Evolutionary conservation across 2,329 filamentous ascomycete species (phyloP).

Genomic region (Colletotrichum sojae): DNA sequence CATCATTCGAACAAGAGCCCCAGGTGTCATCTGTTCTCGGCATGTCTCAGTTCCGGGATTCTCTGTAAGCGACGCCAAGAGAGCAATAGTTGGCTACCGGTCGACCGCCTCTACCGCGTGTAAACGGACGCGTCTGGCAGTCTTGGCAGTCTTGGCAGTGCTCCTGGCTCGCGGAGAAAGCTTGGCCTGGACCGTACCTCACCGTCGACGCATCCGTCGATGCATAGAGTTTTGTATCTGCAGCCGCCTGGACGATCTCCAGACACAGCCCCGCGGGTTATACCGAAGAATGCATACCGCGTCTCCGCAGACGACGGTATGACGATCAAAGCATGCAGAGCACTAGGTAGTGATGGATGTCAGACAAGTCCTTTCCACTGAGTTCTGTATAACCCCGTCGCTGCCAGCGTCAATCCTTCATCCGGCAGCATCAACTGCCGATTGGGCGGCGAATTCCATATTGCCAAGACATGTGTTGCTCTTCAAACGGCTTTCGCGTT

Average conservation of each 20-base stretch:
- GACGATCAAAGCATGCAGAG: neutral
- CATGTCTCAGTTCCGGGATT: constrained; percentile 9
- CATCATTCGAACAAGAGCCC: neutral
- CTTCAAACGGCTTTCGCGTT: neutral
- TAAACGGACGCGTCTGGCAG: neutral
- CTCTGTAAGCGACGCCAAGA: neutral
- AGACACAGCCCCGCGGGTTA: constrained; percentile 25
- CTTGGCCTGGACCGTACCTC: neutral
- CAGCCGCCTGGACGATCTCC: constrained; percentile 10
- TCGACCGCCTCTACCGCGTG: neutral
- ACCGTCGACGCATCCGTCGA: constrained; percentile 15
- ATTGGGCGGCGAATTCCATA: neutral
- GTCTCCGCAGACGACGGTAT: neutral
- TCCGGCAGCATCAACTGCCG: neutral
- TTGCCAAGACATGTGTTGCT: neutral
- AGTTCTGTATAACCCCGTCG: neutral
- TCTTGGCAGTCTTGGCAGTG: constrained; percentile 8
- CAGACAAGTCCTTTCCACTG: neutral
- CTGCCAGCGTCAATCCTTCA: neutral
- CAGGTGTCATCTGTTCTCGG: constrained; percentile 10
- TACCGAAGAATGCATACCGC: constrained; percentile 17
- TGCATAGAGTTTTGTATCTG: neutral
- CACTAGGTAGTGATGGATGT: neutral
- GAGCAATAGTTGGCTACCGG: neutral
- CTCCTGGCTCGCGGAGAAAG: neutral